phyloP scores from a whole-genome alignment of 2,329 filamentous ascomycete genomes.

The Stenocarpella maydis region DNA sequence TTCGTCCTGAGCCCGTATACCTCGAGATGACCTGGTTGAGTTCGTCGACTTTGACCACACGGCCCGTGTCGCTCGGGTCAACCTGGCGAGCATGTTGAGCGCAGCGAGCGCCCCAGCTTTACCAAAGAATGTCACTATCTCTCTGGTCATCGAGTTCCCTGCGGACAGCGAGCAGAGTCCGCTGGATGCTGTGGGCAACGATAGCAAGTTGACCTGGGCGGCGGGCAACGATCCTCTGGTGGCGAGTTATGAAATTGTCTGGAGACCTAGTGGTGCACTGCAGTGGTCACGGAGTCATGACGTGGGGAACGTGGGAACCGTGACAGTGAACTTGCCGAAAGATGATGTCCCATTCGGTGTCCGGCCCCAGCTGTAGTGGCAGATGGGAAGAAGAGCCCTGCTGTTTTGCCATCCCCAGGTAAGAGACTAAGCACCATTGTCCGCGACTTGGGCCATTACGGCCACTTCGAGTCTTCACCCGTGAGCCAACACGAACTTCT shows the following conservation, averaged over 20 bases:
- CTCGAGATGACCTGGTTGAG: constrained; percentile 61
- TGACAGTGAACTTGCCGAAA: constrained; percentile 59
- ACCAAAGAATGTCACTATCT: constrained; percentile 55
- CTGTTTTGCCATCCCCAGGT: constrained; percentile 35
- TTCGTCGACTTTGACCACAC: constrained; percentile 66
- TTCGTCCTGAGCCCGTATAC: no score
- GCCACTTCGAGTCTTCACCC: not conserved
- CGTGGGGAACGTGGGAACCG: constrained; percentile 56
- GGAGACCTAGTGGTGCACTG: constrained; percentile 58
- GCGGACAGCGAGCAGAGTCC: constrained; percentile 47
- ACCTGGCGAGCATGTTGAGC: constrained; percentile 62
- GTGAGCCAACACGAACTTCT: not conserved
- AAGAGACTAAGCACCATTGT: not conserved
- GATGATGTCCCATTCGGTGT: constrained; percentile 67
- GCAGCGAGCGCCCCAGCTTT: constrained; percentile 59
- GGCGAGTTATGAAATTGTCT: constrained; percentile 63
- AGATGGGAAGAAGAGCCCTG: constrained; percentile 57
- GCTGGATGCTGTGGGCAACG: constrained; percentile 51
- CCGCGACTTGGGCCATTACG: not conserved
- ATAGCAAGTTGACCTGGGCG: constrained; percentile 59
- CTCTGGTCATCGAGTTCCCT: constrained; percentile 27
- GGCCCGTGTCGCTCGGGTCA: constrained; percentile 61
- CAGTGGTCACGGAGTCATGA: constrained; percentile 58
- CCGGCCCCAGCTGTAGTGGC: constrained; percentile 56
- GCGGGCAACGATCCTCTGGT: constrained; percentile 45